Percentiles rank a stretch among this genome's conserved stretches.
phyloP scores from a whole-genome alignment of 179 eudicot genomes.

The Silene coronaria region DNA sequence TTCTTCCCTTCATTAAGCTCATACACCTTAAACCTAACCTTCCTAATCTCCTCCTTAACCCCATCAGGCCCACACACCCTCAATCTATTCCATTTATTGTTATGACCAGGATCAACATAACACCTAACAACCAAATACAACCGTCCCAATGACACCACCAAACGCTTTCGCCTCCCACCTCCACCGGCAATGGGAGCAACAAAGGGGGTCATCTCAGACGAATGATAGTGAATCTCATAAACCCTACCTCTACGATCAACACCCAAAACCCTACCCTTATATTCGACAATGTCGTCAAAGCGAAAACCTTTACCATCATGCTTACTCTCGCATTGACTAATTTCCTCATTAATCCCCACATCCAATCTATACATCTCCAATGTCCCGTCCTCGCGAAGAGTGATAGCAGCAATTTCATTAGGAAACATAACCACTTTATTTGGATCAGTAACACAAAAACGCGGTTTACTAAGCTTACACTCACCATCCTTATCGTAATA shows the following conservation, averaged over 20 bases:
- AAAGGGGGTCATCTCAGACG: background rate
- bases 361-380: constrained; percentile 16
- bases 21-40: constrained; percentile 9
- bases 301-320: constrained; percentile 19
- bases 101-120: background rate
- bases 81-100: background rate
- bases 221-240: constrained; percentile 6
- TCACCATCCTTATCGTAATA: background rate
- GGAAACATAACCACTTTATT: constrained; percentile 14
- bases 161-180: constrained; percentile 23
- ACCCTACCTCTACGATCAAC: constrained; percentile 23
- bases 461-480: background rate
- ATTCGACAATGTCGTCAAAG: constrained; percentile 26
- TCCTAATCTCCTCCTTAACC: background rate
- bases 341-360: background rate
- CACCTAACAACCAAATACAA: constrained; percentile 21
- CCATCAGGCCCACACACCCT: too few relatives aligned
- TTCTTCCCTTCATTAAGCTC: background rate
- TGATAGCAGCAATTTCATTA: background rate
- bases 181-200: background rate
- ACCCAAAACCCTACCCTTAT: constrained; percentile 16
- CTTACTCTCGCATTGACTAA: background rate
- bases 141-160: constrained; percentile 16
- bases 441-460: background rate
- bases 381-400: background rate